Evolutionary conservation across 2,329 filamentous ascomycete genomes (phyloP), one percentile per base, ranked within the genome.

Genomic region (Aspergillus sp.): DNA sequence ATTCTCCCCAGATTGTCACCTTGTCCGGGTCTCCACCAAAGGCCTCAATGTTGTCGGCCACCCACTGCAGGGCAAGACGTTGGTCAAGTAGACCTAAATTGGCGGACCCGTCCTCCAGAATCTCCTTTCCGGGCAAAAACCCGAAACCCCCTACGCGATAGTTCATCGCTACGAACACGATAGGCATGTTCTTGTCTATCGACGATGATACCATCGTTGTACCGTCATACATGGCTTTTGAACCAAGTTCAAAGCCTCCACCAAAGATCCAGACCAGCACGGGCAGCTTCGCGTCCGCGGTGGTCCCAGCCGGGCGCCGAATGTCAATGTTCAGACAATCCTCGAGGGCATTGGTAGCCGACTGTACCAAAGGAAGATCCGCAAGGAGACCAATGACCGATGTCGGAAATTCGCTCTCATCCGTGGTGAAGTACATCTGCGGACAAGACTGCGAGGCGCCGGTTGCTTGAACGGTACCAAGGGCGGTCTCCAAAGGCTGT

Each of bases 11-110:
- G 61, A 94, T 88, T 0, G 90, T 93, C 5, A 93, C 89, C 72
- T 89, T 90, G n/a, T 81, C 79, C 0, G 90, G 88, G 71, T 94
- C 90, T 13, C 91, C 91, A 8, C 91, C 91, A 70, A 95, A 96
- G 0, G 85, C 81, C 1, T 79, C 86, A 59, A 94, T 91, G 65
- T 93, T 91, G 67, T 91, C 89, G 7, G 88, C 86, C 1, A 91
- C 84, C 90, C 90, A 94, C 71, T 92, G 77, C 6, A 94, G 79
- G 0, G 84, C 90, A 64, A 90, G 81, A 36, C 89, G 82, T 68
- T 93, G 90, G 68, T 94, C 90, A 0, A 90, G 80, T 3, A 91
- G 81, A 3, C 90, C 90, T 3, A 91, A 73, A 70, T 93, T 94
- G 2, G 87, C 75, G 2, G 87, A 83, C 1, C 89, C 88, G 62